A percentile compares a stretch with the other conserved stretches of the same genome.
Conservation (phyloP, 2,329 filamentous ascomycete species). For the Mycocentrospora acerina region DNA sequence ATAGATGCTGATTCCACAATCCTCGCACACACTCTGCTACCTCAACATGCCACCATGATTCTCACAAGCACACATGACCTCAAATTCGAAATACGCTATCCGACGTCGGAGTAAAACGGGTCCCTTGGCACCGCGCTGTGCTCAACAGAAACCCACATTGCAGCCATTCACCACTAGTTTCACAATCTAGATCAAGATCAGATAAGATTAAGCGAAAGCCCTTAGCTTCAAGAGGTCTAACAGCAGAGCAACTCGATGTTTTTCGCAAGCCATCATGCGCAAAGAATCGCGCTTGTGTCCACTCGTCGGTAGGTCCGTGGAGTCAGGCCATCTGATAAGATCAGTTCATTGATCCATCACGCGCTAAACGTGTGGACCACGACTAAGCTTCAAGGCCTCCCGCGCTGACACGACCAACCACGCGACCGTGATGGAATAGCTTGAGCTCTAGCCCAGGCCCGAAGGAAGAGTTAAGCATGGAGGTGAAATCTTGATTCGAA, state of each 20-base stretch:
- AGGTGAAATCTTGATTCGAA: conserved; percentile 5
- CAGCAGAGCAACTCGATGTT: neutral
- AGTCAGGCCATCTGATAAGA: conserved; percentile 17
- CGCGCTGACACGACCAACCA: conserved; percentile 9
- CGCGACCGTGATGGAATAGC: no score
- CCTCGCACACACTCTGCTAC: no score
- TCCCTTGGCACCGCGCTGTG: neutral
- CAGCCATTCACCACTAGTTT: conserved; percentile 3
- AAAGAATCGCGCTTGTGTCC: neutral
- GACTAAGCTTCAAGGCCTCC: conserved; percentile 9
- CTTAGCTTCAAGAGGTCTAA: conserved; percentile 1
- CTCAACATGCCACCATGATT: no score
- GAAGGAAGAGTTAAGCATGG: conserved; percentile 6
- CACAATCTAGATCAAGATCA: conserved; percentile 21
- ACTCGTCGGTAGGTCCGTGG: conserved; percentile 3
- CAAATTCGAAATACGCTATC: no score
- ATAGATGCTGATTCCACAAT: no score
- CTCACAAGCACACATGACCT: no score
- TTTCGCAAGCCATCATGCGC: neutral
- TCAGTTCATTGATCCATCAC: conserved; percentile 11
- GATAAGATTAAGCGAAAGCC: conserved; percentile 10
- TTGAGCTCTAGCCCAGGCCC: conserved; percentile 17
- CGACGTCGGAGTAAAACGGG: conserved; percentile 3
- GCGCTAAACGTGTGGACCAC: conserved; percentile 4
- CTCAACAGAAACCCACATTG: conserved; percentile 2